Percentiles rank a stretch among this genome's conserved stretches.
Evolutionary conservation across 495 filamentous ascomycete species (phyloP).

Genomic region (Collariella sp.): DNA sequence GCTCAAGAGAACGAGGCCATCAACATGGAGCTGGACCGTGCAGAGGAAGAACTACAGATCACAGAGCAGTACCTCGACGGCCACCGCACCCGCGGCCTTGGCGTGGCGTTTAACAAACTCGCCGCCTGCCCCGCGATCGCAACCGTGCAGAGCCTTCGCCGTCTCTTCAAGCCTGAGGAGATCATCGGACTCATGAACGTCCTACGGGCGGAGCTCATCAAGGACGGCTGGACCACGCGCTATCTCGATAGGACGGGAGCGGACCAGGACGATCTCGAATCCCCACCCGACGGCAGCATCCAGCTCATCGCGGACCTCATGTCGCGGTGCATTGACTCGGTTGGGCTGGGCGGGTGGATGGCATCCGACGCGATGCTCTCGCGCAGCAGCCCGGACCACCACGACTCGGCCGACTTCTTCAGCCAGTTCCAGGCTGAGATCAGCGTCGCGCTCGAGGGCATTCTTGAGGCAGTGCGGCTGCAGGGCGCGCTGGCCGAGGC

Average conservation of each 20-base stretch:
- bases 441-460: constrained; percentile 64
- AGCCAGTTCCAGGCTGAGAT: constrained; percentile 62
- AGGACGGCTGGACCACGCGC: constrained; percentile 60
- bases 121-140: constrained; percentile 49
- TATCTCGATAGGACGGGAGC: constrained; percentile 43
- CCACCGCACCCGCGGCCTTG: constrained; percentile 37
- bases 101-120: constrained; percentile 53
- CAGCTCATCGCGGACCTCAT: constrained; percentile 57
- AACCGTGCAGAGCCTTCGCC: constrained; percentile 55
- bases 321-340: constrained; percentile 68
- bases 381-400: constrained; percentile 25
- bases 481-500: constrained; percentile 61
- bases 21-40: constrained; percentile 38
- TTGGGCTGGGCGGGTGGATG: constrained; percentile 80
- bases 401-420: constrained; percentile 54
- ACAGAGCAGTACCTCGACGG: constrained; percentile 42
- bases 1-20: constrained; percentile 33
- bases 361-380: constrained; percentile 44
- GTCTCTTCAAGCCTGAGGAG: constrained; percentile 56
- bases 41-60: constrained; percentile 43
- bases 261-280: constrained; percentile 46
- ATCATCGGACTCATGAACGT: constrained; percentile 64
- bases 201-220: constrained; percentile 55
- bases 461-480: constrained; percentile 64
- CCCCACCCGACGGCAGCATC: constrained; percentile 47